Evolutionary conservation across 495 filamentous ascomycete genomes (phyloP), one percentile per base, ranked within the genome.

Genomic region (Mytilinidion resinicola): DNA sequence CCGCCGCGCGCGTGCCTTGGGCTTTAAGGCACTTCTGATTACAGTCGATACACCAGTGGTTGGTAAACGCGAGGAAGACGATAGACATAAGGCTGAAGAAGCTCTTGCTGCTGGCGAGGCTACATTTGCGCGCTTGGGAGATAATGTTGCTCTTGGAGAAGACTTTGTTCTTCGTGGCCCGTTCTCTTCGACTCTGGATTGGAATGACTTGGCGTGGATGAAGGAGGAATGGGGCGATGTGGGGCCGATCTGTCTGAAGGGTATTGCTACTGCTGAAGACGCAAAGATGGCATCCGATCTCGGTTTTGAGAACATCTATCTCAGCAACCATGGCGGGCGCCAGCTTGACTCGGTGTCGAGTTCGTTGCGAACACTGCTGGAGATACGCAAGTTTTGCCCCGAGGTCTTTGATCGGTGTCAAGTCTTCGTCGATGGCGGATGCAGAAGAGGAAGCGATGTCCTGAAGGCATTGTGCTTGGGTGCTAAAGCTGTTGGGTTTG

Each of bases 31-130:
- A 20, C 43, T 74, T 3, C 67, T 69, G 57, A 56, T 74, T 10
- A 74, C 72, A 4, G 70, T 69, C 35, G 72, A 74, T 46, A 63
- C 69, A 9, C 56, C 72, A 8, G 70, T 72, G 3, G 63, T 69
- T 0, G 68, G 65, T 2, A 72, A 73, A 55, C 58, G 71, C 10
- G 69, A 72, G 48, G 66, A 67, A 10, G 72, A 74, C 54, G 67
- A 72, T 49, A 53, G 70, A 9, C 51, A 70, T n/a, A 55, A 65
- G 20, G 60, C 59, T 3, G 65, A 68, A 34, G 62, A 62, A 19
- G 59, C 57, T 17, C 17, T 63, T n/a, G 61, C 61, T n/a, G 60
- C 54, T 10, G 44, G 25, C 1, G 56, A 64, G 36, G 52, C 58
- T 51, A 15, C 56, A 4, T 51, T 56, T 52, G 56, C 61, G 12